These are phyloP conservation scores for Cucumis melo DNA, from an alignment of 306 rosid genomes.

Conservation along the genomic window DNA sequence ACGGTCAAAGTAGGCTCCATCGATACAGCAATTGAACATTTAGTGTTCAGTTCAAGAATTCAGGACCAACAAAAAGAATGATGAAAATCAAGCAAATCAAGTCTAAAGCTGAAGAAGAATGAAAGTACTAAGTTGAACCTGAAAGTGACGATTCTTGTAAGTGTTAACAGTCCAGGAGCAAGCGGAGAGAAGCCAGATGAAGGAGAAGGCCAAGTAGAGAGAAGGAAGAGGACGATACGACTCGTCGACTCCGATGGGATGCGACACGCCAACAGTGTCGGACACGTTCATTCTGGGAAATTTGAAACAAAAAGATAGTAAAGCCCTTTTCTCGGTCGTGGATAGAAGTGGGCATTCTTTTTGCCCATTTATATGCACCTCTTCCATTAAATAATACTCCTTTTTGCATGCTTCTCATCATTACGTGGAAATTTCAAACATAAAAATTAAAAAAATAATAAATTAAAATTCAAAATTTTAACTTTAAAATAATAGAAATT, in stretches of 20 bases:
- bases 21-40: not conserved
- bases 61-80: not conserved
- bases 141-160: constrained; percentile 70
- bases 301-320: not conserved
- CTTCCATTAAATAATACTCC: not conserved
- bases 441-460: too few species aligned
- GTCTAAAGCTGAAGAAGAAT: not conserved
- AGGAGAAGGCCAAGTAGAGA: constrained; percentile 56
- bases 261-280: constrained; percentile 10
- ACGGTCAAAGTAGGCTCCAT: not conserved
- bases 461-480: too few species aligned
- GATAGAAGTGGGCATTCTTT: not conserved
- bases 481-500: too few species aligned
- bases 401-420: not conserved
- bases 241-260: constrained; percentile 37
- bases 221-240: constrained; percentile 67
- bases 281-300: constrained; percentile 3
- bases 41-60: not conserved
- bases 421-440: not conserved
- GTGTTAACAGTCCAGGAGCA: constrained; percentile 83
- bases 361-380: not conserved
- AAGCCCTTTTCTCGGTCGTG: not conserved
- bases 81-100: not conserved
- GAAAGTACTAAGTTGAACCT: constrained; percentile 22
- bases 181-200: constrained; percentile 71